Percentiles rank a stretch among this genome's conserved stretches.
These are phyloP conservation scores for Vaccinium macrocarpon DNA, from an alignment of 148 eudicot species.

Conservation along the genomic window DNA sequence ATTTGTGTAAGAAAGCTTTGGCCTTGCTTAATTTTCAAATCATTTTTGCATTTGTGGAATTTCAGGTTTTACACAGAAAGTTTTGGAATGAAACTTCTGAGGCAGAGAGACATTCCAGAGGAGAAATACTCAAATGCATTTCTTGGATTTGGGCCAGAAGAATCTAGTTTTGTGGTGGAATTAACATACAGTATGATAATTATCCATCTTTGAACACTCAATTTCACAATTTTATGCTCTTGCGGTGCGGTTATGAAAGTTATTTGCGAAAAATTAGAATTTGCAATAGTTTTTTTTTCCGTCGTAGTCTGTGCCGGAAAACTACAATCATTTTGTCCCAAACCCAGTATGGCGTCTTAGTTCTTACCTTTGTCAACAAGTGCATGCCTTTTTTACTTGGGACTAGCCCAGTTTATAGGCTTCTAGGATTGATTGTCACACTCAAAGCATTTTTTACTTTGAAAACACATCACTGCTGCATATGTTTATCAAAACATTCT, in stretches of 20 bases:
- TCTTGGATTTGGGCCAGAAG: conserved; percentile 92
- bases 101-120: conserved; percentile 90
- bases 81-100: conserved; percentile 87
- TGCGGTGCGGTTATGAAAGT: background rate
- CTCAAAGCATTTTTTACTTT: background rate
- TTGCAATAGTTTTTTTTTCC: background rate
- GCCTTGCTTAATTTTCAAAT: background rate
- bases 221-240: background rate
- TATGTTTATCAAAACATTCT: background rate
- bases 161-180: conserved; percentile 76
- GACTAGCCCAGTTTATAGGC: background rate
- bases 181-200: conserved; percentile 84
- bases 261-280: background rate
- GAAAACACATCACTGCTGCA: background rate
- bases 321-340: background rate
- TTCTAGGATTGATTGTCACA: background rate
- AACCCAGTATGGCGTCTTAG: background rate
- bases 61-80: conserved; percentile 90
- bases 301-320: background rate
- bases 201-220: background rate
- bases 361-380: background rate
- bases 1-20: background rate
- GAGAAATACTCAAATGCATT: conserved; percentile 93
- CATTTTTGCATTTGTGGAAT: background rate
- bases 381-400: background rate